phyloP scores from a whole-genome alignment of 1,284 basidiomycete genomes.

The Sanguinoderma infundibulare region DNA sequence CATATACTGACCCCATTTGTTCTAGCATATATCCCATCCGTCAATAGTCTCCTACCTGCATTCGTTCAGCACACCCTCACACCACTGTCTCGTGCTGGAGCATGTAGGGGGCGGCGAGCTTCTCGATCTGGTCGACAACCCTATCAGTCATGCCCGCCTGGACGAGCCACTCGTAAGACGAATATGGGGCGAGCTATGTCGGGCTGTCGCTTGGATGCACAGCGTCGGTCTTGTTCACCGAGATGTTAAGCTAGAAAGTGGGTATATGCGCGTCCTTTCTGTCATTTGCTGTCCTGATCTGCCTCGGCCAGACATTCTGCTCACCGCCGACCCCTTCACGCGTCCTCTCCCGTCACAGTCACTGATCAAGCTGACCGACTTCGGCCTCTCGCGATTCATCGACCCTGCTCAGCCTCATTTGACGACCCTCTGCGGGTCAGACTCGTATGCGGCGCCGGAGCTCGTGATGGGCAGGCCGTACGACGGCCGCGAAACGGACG shows the following conservation, averaged over 20 bases:
- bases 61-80: slow-evolving; percentile 74
- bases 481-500: slow-evolving; percentile 88
- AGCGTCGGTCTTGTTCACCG: slow-evolving; percentile 86
- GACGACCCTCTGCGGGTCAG: slow-evolving; percentile 88
- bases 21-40: slow-evolving; percentile 83
- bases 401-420: slow-evolving; percentile 72
- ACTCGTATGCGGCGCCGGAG: slow-evolving; percentile 92
- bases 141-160: slow-evolving; percentile 53
- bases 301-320: slow-evolving; percentile 51
- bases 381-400: slow-evolving; percentile 89
- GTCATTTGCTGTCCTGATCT: slow-evolving; percentile 8
- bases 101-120: slow-evolving; percentile 84
- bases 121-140: slow-evolving; percentile 76
- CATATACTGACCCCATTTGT: slow-evolving; percentile 9
- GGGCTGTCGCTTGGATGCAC: slow-evolving; percentile 91
- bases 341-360: slow-evolving; percentile 51
- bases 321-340: slow-evolving; percentile 45
- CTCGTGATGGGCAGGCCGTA: slow-evolving; percentile 75
- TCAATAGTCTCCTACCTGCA: slow-evolving; percentile 77
- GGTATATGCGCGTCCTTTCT: slow-evolving; percentile 38
- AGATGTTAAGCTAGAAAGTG: slow-evolving; percentile 95
- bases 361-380: slow-evolving; percentile 89
- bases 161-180: slow-evolving; percentile 68
- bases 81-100: slow-evolving; percentile 86
- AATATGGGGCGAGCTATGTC: slow-evolving; percentile 81